Conservation (phyloP, 805 yeast species). For the Yueomyces sp. region DNA sequence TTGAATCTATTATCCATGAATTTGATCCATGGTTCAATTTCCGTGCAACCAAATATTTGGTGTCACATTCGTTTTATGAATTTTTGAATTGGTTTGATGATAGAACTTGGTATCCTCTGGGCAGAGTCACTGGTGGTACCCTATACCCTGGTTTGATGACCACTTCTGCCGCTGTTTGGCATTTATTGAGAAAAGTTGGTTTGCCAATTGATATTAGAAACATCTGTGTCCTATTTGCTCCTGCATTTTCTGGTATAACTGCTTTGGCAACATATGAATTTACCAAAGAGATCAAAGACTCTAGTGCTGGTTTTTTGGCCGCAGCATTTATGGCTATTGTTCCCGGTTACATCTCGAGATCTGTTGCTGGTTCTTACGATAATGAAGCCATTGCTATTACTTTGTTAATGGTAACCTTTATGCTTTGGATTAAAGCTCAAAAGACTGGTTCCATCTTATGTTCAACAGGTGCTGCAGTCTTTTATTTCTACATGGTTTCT, state of each 20-base stretch:
- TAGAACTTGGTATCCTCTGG: conserved; percentile 97
- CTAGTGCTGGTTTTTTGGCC: conserved; percentile 79
- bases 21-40: conserved; percentile 96
- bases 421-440: conserved; percentile 88
- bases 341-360: conserved; percentile 95
- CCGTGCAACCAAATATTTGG: conserved; percentile 90
- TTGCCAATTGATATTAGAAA: conserved; percentile 90
- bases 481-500: conserved; percentile 95
- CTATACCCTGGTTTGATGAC: conserved; percentile 98
- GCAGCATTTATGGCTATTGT: conserved; percentile 96
- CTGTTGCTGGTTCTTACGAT: conserved; percentile 98
- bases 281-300: conserved; percentile 80
- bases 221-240: conserved; percentile 91
- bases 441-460: conserved; percentile 81
- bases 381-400: conserved; percentile 98
- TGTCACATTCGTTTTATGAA: conserved; percentile 70
- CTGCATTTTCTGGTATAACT: conserved; percentile 88
- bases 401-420: conserved; percentile 86
- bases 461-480: conserved; percentile 72
- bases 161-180: conserved; percentile 85
- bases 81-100: conserved; percentile 98
- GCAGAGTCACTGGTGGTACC: conserved; percentile 98
- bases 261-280: conserved; percentile 80
- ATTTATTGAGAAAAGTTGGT: conserved; percentile 45
- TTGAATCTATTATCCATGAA: conserved; percentile 94